Evolutionary conservation across 1,284 basidiomycete genomes (phyloP).

Genomic region (Phylloboletellus chloephorus): DNA sequence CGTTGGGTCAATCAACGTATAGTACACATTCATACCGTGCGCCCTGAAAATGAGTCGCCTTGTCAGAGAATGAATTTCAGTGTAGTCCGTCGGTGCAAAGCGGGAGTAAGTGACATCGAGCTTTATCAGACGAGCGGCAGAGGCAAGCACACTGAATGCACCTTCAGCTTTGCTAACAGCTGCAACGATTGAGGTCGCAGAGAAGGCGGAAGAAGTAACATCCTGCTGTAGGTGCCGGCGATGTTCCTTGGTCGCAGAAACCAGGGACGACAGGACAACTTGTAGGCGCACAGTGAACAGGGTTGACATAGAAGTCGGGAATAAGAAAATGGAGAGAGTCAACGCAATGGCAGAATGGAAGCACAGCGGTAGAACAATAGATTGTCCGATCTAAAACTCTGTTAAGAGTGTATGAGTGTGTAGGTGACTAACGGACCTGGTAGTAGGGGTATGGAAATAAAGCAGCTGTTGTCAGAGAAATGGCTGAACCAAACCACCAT

Average conservation of each 20-base stretch:
- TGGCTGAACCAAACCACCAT: slow-evolving; percentile 49
- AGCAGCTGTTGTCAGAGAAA: slow-evolving; percentile 52
- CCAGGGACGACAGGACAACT: slow-evolving; percentile 49
- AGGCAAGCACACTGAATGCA: slow-evolving; percentile 49
- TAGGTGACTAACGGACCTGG: slow-evolving; percentile 26
- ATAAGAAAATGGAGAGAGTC: slow-evolving; percentile 50
- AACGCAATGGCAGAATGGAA: slow-evolving; percentile 61
- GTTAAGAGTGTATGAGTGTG: slow-evolving; percentile 6
- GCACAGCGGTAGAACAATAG: slow-evolving; percentile 54
- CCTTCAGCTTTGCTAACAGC: slow-evolving; percentile 49
- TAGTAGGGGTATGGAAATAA: slow-evolving; percentile 70
- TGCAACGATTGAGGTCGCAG: slow-evolving; percentile 32
- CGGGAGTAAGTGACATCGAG: slow-evolving; percentile 63
- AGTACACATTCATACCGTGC: slow-evolving; percentile 64
- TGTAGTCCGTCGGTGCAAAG: slow-evolving; percentile 58
- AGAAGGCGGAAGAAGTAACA: slow-evolving; percentile 45
- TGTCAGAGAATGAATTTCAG: slow-evolving; percentile 45
- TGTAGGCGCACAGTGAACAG: slow-evolving; percentile 54
- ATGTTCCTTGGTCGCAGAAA: slow-evolving; percentile 46
- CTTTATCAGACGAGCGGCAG: slow-evolving; percentile 50
- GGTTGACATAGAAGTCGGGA: slow-evolving; percentile 63
- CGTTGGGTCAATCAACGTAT: slow-evolving; percentile 54
- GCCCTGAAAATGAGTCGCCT: slow-evolving; percentile 53
- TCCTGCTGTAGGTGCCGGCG: slow-evolving; percentile 41
- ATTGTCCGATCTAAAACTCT: slow-evolving; percentile 39